Conservation (phyloP, 1,139 yeast genomes). For the Debaryomycetaceae sp. region DNA sequence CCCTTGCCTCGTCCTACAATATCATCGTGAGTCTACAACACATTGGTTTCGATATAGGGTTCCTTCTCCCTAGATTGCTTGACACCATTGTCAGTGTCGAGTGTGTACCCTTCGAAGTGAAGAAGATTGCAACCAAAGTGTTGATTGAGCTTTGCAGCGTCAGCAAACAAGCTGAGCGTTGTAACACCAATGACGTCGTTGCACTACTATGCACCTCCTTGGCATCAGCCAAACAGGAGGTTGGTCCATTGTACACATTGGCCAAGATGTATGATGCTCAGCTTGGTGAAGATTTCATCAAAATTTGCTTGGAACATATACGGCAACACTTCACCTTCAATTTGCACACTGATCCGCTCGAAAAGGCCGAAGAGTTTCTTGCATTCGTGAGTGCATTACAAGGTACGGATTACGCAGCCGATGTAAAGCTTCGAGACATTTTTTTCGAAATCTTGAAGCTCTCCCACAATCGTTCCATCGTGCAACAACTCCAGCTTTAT, state of each 20-base stretch:
- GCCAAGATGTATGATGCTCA: no score
- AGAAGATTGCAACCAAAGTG: slow-evolving; percentile 36
- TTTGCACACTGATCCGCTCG: slow-evolving; percentile 24
- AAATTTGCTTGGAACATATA: no score
- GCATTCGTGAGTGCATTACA: slow-evolving; percentile 8
- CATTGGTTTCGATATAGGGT: slow-evolving; percentile 22
- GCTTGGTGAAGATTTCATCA: no score
- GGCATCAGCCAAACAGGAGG: no score
- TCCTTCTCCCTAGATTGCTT: slow-evolving; percentile 27
- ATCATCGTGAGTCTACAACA: slow-evolving; percentile 20
- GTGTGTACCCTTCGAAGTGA: no score
- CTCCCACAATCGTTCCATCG: slow-evolving; percentile 13
- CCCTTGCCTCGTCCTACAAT: slow-evolving; percentile 21
- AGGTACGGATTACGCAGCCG: background rate
- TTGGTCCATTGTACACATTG: no score
- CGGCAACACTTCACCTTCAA: slow-evolving; percentile 20
- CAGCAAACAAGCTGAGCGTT: no score
- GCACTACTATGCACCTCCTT: no score
- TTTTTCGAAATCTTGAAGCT: slow-evolving; percentile 17
- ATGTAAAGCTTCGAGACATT: slow-evolving; percentile 2
- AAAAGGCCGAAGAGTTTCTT: slow-evolving; percentile 28
- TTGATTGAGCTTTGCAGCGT: no score
- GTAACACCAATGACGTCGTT: no score
- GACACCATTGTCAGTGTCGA: slow-evolving; percentile 20
- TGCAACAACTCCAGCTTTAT: slow-evolving; percentile 10